Percentiles rank a stretch among this genome's conserved stretches.
phyloP scores from a whole-genome alignment of 2,329 filamentous ascomycete species.

The Trichophyton simii region DNA sequence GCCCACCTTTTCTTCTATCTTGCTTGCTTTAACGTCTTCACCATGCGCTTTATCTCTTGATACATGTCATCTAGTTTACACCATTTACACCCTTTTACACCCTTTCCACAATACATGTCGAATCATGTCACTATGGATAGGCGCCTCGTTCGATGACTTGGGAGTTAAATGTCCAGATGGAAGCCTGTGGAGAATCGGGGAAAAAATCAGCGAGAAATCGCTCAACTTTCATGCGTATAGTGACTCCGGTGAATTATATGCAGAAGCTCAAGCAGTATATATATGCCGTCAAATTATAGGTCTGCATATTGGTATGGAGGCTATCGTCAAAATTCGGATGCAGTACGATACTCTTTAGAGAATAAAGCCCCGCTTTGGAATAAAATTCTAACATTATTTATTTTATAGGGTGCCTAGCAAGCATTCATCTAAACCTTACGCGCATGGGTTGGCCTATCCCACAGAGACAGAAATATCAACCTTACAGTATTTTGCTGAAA shows the following conservation, averaged over 20 bases:
- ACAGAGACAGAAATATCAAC: background rate
- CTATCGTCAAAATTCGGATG: slow-evolving; percentile 9
- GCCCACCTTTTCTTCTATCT: too few relatives aligned
- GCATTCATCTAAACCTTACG: background rate
- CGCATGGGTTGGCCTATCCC: background rate
- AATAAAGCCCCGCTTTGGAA: background rate
- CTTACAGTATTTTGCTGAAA: background rate
- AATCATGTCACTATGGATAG: background rate
- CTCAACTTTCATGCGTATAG: background rate
- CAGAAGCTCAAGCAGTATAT: slow-evolving; percentile 8
- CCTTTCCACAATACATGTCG: background rate
- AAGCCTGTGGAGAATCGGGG: background rate
- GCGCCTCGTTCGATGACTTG: background rate
- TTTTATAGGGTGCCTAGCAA: background rate
- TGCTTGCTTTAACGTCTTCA: too few relatives aligned
- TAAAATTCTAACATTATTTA: too few relatives aligned
- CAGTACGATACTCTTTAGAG: slow-evolving; percentile 4
- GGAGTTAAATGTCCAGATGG: background rate
- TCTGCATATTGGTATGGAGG: slow-evolving; percentile 1
- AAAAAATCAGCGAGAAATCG: slow-evolving; percentile 1
- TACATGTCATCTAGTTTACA: background rate
- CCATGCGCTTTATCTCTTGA: background rate
- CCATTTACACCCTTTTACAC: background rate
- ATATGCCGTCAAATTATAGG: slow-evolving; percentile 1
- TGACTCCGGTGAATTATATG: background rate